Evolutionary conservation across 306 rosid genomes (phyloP).

Genomic region (Dalbergia cultrata): DNA sequence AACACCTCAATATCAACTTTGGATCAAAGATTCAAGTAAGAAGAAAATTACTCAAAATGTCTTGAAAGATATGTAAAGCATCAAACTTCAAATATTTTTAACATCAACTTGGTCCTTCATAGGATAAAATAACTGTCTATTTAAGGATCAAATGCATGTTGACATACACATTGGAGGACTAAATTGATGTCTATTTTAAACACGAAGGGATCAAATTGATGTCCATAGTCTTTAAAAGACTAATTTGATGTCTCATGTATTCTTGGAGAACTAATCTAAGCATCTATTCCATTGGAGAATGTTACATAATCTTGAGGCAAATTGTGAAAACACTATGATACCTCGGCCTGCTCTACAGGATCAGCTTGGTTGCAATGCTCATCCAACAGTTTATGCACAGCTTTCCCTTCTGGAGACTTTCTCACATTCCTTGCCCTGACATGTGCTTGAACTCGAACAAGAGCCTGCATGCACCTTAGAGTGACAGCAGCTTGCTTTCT

Average conservation of each 20-base stretch:
- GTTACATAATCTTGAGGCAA: conserved; percentile 2
- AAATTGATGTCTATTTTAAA: background rate
- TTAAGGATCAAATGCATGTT: background rate
- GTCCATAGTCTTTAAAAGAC: background rate
- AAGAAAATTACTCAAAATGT: background rate
- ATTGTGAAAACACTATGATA: conserved; percentile 31
- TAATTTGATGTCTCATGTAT: background rate
- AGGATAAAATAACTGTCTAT: too few species aligned
- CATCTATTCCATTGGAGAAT: background rate
- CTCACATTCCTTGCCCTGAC: conserved; percentile 64
- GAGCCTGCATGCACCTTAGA: conserved; percentile 94
- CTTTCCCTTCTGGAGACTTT: conserved; percentile 52
- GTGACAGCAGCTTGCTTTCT: conserved; percentile 94
- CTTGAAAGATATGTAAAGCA: background rate
- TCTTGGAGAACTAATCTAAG: background rate
- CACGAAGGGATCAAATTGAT: background rate
- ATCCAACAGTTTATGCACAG: conserved; percentile 41
- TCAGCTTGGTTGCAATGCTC: conserved; percentile 49
- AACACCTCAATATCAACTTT: conserved; percentile 13
- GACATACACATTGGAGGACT: background rate
- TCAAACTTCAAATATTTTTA: background rate
- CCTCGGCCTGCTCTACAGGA: conserved; percentile 81
- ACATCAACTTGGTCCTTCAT: background rate
- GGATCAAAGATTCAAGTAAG: background rate
- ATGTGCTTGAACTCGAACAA: conserved; percentile 81